phyloP scores from a whole-genome alignment of 2,329 filamentous ascomycete genomes.

The Tetracladium maxilliforme region DNA sequence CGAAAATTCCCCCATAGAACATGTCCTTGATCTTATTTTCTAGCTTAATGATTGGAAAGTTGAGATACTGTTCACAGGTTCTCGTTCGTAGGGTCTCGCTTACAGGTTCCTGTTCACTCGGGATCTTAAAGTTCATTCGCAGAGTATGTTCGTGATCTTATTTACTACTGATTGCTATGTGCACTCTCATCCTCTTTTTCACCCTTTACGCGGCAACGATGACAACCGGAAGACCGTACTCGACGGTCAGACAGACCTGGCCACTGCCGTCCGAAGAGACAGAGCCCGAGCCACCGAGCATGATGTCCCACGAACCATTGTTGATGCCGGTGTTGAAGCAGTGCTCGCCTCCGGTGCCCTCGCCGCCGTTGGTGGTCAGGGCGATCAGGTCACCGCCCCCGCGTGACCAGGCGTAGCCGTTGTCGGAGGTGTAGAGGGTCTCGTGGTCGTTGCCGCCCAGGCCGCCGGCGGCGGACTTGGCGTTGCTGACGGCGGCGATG shows the following conservation, averaged over 20 bases:
- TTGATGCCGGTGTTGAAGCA: slow-evolving; percentile 24
- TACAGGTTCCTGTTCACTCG: too few relatives aligned
- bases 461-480: slow-evolving; percentile 21
- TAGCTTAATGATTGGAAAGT: too few relatives aligned
- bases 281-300: slow-evolving; percentile 17
- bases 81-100: too few relatives aligned
- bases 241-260: slow-evolving; percentile 22
- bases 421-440: slow-evolving; percentile 23
- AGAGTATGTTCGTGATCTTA: too few relatives aligned
- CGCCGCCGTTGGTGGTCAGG: slow-evolving; percentile 27
- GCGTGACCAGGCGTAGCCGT: slow-evolving; percentile 29
- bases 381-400: slow-evolving; percentile 26
- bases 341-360: slow-evolving; percentile 18
- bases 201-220: too few relatives aligned
- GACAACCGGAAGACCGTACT: slow-evolving; percentile 27
- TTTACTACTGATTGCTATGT: too few relatives aligned
- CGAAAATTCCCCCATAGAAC: too few relatives aligned
- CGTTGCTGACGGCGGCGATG: slow-evolving; percentile 24
- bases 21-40: too few relatives aligned
- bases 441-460: slow-evolving; percentile 25
- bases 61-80: too few relatives aligned
- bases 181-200: too few relatives aligned
- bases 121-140: too few relatives aligned
- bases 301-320: slow-evolving; percentile 23
- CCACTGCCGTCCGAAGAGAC: slow-evolving; percentile 23